These are phyloP conservation scores for Anthoceros angustus DNA, from an alignment of 225 moss, liverwort and hornwort species.

Conservation along the genomic window DNA sequence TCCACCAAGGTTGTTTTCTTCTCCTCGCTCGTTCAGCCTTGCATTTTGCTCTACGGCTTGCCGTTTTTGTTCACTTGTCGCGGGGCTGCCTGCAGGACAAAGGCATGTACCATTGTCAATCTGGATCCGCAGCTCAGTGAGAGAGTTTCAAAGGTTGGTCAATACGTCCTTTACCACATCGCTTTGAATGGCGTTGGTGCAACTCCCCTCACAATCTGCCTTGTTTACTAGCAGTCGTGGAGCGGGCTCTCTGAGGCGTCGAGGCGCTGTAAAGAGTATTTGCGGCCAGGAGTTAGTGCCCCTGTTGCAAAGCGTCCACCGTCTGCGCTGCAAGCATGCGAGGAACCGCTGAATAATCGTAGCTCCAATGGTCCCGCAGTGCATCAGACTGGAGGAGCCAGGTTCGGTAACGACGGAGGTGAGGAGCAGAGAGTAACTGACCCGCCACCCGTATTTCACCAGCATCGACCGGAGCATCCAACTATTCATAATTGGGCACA, in stretches of 20 bases:
- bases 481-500: background rate
- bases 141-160: conserved; percentile 36
- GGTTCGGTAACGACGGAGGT: conserved; percentile 17
- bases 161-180: background rate
- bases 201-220: background rate
- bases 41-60: conserved; percentile 4
- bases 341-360: conserved; percentile 13
- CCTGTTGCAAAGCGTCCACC: conserved; percentile 25
- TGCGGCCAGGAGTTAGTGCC: conserved; percentile 72
- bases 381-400: conserved; percentile 12
- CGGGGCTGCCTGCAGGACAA: conserved; percentile 23
- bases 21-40: background rate
- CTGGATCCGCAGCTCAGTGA: conserved; percentile 31
- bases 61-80: conserved; percentile 5
- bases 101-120: conserved; percentile 21
- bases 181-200: background rate
- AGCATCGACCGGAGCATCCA: background rate
- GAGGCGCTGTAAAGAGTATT: conserved; percentile 27
- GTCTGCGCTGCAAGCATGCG: conserved; percentile 14
- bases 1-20: conserved; percentile 30
- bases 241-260: conserved; percentile 35
- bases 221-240: conserved; percentile 44
- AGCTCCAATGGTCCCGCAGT: conserved; percentile 5
- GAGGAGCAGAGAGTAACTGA: conserved; percentile 13
- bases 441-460: conserved; percentile 14